Conservation (phyloP, 805 yeast species). For the Kodamaea hsintzibuensis region DNA sequence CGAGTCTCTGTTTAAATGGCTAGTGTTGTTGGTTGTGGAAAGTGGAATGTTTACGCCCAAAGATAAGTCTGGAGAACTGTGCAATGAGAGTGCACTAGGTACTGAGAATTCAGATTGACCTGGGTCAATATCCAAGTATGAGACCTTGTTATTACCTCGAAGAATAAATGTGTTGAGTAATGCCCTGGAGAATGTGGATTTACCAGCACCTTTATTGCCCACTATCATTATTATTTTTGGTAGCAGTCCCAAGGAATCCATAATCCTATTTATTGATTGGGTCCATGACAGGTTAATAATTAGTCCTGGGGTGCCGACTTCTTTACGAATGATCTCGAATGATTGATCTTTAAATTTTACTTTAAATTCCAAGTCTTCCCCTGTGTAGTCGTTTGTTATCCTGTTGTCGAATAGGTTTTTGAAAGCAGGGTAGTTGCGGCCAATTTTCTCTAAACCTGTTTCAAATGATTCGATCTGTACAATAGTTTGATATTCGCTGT, state of each 20-base stretch:
- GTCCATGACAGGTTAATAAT: constrained; percentile 16
- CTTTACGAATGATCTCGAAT: constrained; percentile 36
- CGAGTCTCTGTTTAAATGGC: constrained; percentile 16
- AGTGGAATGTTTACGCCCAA: constrained; percentile 28
- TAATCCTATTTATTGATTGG: constrained; percentile 7
- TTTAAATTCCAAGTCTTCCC: constrained; percentile 10
- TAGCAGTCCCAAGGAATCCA: background rate
- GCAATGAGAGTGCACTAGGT: constrained; percentile 70
- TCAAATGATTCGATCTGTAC: constrained; percentile 33
- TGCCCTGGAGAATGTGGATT: constrained; percentile 65
- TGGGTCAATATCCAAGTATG: constrained; percentile 78
- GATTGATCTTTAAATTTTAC: constrained; percentile 33
- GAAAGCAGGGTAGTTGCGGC: constrained; percentile 44
- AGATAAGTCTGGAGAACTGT: constrained; percentile 28
- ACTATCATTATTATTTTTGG: constrained; percentile 41
- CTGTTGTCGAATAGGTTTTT: constrained; percentile 38
- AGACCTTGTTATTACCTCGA: constrained; percentile 30
- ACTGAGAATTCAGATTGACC: constrained; percentile 81
- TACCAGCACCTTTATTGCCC: constrained; percentile 80
- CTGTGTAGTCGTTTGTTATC: background rate
- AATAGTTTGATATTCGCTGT: constrained; percentile 26
- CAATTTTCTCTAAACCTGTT: constrained; percentile 50
- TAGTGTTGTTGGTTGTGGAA: constrained; percentile 14
- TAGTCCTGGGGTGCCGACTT: constrained; percentile 23
- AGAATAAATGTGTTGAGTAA: constrained; percentile 50